Base-by-base conservation (phyloP, 148 eudicot genomes). In the Selenicereus undatus region DNA sequence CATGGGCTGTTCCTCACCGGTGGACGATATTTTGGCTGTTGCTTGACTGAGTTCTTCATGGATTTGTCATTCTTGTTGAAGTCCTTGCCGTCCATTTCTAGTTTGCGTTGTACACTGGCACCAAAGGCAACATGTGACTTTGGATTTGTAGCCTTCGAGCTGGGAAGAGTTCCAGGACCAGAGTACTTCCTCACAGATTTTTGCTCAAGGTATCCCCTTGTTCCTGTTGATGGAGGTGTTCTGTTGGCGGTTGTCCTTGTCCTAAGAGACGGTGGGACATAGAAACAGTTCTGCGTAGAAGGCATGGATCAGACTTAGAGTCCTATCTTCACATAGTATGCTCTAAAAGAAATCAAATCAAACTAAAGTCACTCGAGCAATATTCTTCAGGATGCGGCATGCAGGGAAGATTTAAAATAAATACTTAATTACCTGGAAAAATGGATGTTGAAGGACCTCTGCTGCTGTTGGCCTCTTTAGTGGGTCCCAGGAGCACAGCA, bases 391-490 rank as follows among this genome's bases (percentile, higher is more conserved):
- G 51, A 6, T 4, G 43, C 5, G 8, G 43, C 7, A 11, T 8
- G 30, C 17, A 48, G 16, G 51, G 30, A 64, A 24, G 81, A 24
- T 24, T 76, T 21, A 10, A 50, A 30, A 73, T 4, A 73, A 58
- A 75, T 52, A 66, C 69, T 11, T 36, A 30, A 32, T 24, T 70
- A 92, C 97, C 99, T 95, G 90, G 87, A 96, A 96, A 85, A 96
- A 96, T 24, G 97, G 95, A 86, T 96, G 98, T 80, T 89, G 97
- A 78, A 96, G 97, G 69, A 80, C 97, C 89, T 96, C 93, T 42
- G 83, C 76, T 36, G 99, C 97, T 62, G 98, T 92, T 76, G 95
- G 97, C 88, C 99, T 90, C 89, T 89, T 92, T 77, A 86, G 83
- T 62, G 99, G 97, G 82, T 95, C 85, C 85, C 86, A 84, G 1